These are phyloP conservation scores for Alternaria angustiovoidea DNA, from an alignment of 2,329 filamentous ascomycete genomes.

Conservation along the genomic window DNA sequence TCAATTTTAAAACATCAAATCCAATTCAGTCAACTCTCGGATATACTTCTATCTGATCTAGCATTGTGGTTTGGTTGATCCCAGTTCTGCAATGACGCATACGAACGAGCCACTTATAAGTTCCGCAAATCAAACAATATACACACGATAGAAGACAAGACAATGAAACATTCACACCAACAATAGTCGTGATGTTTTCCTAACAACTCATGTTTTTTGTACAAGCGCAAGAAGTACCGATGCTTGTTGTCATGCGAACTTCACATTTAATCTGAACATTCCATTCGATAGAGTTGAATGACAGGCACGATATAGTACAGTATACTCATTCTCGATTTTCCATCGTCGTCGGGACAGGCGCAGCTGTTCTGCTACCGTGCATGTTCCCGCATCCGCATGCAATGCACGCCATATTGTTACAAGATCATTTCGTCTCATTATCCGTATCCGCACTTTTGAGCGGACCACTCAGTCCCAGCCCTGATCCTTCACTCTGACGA, in stretches of 20 bases:
- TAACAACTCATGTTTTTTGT: neutral
- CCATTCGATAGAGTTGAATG: constrained; percentile 2
- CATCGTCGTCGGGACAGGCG: neutral
- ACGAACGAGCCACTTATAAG: neutral
- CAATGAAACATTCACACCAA: too few species aligned
- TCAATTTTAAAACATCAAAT: neutral
- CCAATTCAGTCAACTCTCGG: neutral
- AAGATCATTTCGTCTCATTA: constrained; percentile 17
- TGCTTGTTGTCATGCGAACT: neutral
- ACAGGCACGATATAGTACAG: constrained; percentile 13
- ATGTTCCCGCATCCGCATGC: neutral
- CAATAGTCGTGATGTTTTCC: too few species aligned
- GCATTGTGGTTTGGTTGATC: neutral
- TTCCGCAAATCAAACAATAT: neutral
- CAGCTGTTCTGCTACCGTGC: neutral
- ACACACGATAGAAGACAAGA: neutral
- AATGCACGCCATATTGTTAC: constrained; percentile 12
- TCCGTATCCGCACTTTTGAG: neutral
- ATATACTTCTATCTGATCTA: neutral
- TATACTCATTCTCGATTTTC: neutral
- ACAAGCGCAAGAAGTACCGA: neutral
- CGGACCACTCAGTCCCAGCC: constrained; percentile 10
- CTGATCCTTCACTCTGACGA: constrained; percentile 79
- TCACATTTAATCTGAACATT: neutral
- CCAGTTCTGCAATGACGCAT: neutral